Evolutionary conservation across 1,139 yeast species (phyloP), one percentile per base, ranked within the genome.

Genomic region (Scheffersomyces parashehatae): DNA sequence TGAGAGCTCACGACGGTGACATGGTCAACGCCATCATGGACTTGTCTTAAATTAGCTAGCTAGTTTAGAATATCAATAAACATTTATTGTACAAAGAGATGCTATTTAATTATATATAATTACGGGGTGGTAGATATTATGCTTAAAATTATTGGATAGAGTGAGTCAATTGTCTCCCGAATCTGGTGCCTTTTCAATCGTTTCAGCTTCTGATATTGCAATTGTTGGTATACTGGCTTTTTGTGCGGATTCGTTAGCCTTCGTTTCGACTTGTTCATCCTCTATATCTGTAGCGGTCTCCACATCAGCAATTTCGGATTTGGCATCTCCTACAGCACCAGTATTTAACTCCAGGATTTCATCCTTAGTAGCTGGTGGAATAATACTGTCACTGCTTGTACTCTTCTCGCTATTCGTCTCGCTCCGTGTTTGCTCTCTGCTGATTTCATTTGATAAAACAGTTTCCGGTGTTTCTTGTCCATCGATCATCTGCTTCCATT

Each of bases 1-100:
- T 93, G 70, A 85, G 81, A 70, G 84, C 81, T 58, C 91, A 91
- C 79, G 81, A 88, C 62, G 90, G 93, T 70, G 98, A 93, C 70
- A 84, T 93, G 75, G 97, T 93, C 68, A 91, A 90, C 67, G 93
- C 97, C 57, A 88, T 91, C 67, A 88, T 91, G 95, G 87, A 88
- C 57, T 79, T 91, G 68, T 82, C 93, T 55, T 72, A 69, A 55
- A 37, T 50, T 16, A 16, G 20, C 20, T 16, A 16, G 20, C 20
- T 16, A 16, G 20, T 16, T 16, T 16, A 26, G 29, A 16, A 16
- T 13, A 16, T 16, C 20, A 16, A 16, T 16, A 16, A 16, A 16
- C 20, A 16, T 16, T 16, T 16, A 16, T 16, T 16, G 20, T 16
- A 16, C 20, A 16, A 16, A 16, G 20, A 16, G 20, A 16, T 16